Evolutionary conservation across 192 early-diverging fungal genomes (phyloP), one percentile per base, ranked within the genome.

Genomic region (Rhizophagus clarus): DNA sequence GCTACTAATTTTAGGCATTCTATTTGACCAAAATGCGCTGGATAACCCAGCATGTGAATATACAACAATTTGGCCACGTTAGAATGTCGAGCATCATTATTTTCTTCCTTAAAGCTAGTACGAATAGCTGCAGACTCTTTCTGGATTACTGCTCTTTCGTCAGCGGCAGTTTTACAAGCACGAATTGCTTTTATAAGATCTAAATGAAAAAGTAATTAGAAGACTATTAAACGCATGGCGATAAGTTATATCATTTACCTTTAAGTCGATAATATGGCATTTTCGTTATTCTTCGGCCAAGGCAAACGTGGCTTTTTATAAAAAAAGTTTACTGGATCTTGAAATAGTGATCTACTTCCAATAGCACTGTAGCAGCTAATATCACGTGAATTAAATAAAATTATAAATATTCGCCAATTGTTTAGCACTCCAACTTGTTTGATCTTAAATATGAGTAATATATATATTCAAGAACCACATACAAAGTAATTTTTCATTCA

Each of bases 1-100:
- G 97, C 98, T 7, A 95, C 97, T 61, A 99, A 86, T 86, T 99
- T 99, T 45, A 99, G 86, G 83, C 98, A 99, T 84, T 99, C 98
- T 61, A 99, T 97, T 87, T 99, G 98, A 28, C 98, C 98, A 86
- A 99, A 99, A 83, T 99, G 98, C 32, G 97, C 98, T 40, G 97
- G 97, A 80, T 98, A 98, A 24, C 98, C 97, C 24, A 99, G 91
- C 95, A 99, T 95, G 82, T 98, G 96, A 76, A 99, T 98, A 81
- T 99, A 99, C 15, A 99, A 88, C 81, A 99, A 88, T 85, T 99
- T 99, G 34, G 96, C 95, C 51, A 99, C 93, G 86, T 99, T 99
- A 77, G 93, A 89, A 83, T 97, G 94, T 47, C 97, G 91, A 29
- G 93, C 89, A 60, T 97, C 97, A 70, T 89, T 90, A 85, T 96